Base-by-base conservation (phyloP, 495 filamentous ascomycete species). In the Aspergillus nanangensis region DNA sequence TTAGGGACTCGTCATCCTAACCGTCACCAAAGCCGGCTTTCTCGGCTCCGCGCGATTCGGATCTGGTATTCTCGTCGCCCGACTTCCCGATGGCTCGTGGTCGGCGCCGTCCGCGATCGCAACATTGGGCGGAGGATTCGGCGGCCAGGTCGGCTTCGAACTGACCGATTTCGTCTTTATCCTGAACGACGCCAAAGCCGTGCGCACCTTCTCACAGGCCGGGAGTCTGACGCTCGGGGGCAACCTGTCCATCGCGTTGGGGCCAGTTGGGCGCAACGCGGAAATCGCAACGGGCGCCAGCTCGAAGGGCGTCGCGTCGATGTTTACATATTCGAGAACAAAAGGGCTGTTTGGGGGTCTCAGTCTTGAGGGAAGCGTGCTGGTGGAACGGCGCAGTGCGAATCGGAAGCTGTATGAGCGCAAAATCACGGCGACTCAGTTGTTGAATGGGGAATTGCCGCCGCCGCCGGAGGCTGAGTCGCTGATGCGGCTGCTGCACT, bases 111-210 rank as follows among this genome's bases (percentile, higher is more conserved):
- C 87, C 8, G 92, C 91, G 14, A 90, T 98, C 44, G 82, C 81
- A 13, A 89, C 86, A 4, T 83, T 81, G 14, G 92, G 93, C 42
- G 82, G 84, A 41, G 91, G 91, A 4, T 86, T 92, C 48, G 92
- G 91, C 25, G 88, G 90, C 9, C 93, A 96, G 60, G 88, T 96
- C 53, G 93, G 93, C 24, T 85, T 93, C 63, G 93, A 98, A 65
- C 69, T 95, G 27, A 96, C 93, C 10, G 92, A 98, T 57, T 98
- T 96, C 58, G 90, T 98, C 41, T 96, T 96, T 70, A 91, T 97
- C 27, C 80, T 98, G 34, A 96, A 95, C 63, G 90, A 94, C 48
- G 75, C 82, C 24, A 78, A 73, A 22, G 90, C 92, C 10, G 92
- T 98, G 37, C 83, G 83, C 56, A 90, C 88, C 8, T 96, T 97